Evolutionary conservation across 345 rosid species (phyloP), one percentile per base, ranked within the genome.

Genomic region (Durio zibethinus): DNA sequence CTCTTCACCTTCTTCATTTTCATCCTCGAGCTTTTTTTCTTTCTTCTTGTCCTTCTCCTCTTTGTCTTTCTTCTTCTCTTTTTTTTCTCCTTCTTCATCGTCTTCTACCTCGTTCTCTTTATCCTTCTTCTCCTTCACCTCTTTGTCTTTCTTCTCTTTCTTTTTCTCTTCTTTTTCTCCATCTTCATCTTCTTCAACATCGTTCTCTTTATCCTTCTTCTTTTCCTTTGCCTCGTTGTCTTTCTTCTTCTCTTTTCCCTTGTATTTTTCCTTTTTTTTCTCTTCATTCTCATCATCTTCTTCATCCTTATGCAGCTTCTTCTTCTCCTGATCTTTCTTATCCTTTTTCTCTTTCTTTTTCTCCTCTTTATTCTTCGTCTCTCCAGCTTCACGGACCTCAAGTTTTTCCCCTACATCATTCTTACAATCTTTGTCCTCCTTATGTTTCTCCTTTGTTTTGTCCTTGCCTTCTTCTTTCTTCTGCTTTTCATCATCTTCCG

Each of bases 1-100:
- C 7, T 59, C 62, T 11, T 71, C 70, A 7, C 43, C 48, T 7
- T 74, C 74, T 14, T 77, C 50, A 7, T 31, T 31, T 35, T 76
- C 36, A 2, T 35, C 72, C 53, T 68, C 61, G 9, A 42, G 50
- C 21, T 48, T 59, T 42, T 74, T 23, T 0, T 57, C 7, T 1
- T 25, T 25, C 15, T 10, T 25, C 33, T 57, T 43, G 3, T 10
- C 48, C 3, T 43, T 43, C 4, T 11, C 48, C 18, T 27, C 21
- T n/a, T 71, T 45, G 7, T 65, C 10, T 35, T 80, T 27, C 15
- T 82, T 66, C 18, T 43, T 78, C 53, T 68, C 73, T n/a, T 48
- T 65, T 47, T 54, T 7, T 29, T 75, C n/a, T 1, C 18, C 68
- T 1, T 29, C 21, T n/a, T 75, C 38, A 10, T 67, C 23, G 12